A percentile compares a stretch with the other conserved stretches of the same genome.
Evolutionary conservation across 345 rosid genomes (phyloP).

Genomic region (Populus tremula): DNA sequence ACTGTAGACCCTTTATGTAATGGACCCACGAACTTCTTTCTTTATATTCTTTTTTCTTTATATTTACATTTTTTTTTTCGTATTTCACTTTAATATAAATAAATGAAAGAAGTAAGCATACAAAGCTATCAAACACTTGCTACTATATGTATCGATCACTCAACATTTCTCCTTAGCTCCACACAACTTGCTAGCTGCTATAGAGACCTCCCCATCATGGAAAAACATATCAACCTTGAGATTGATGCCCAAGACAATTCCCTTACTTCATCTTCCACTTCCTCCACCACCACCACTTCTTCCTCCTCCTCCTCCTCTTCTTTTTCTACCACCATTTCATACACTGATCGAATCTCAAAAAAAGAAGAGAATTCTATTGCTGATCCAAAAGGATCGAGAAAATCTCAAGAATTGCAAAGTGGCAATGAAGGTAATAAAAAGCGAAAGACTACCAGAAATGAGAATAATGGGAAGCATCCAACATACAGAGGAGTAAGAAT

Average conservation of each 20-base stretch:
- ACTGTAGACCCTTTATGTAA: slow-evolving; percentile 22
- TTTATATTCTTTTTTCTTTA: not conserved
- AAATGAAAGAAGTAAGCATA: slow-evolving; percentile 25
- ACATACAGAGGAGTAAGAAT: slow-evolving; percentile 66
- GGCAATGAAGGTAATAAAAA: slow-evolving; percentile 23
- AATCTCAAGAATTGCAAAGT: slow-evolving; percentile 25
- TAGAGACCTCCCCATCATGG: slow-evolving; percentile 29
- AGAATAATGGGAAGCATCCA: slow-evolving; percentile 38
- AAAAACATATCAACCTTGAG: slow-evolving; percentile 44
- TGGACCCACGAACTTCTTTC: slow-evolving; percentile 28
- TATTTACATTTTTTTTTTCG: not conserved
- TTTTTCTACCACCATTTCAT: slow-evolving; percentile 27
- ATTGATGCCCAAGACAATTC: slow-evolving; percentile 37
- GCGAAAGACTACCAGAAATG: slow-evolving; percentile 18
- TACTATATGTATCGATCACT: slow-evolving; percentile 28
- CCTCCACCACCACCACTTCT: slow-evolving; percentile 11
- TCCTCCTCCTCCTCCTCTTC: slow-evolving; percentile 21
- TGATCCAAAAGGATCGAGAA: slow-evolving; percentile 33
- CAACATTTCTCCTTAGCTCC: slow-evolving; percentile 25
- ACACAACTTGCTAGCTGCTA: not conserved
- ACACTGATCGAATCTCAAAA: slow-evolving; percentile 9
- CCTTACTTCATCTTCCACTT: slow-evolving; percentile 23
- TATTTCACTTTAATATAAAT: not conserved
- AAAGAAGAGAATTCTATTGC: slow-evolving; percentile 1
- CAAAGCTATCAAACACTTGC: slow-evolving; percentile 4